Conservation (phyloP, 164 flowering plant genomes). For the Brasenia schreberi region DNA sequence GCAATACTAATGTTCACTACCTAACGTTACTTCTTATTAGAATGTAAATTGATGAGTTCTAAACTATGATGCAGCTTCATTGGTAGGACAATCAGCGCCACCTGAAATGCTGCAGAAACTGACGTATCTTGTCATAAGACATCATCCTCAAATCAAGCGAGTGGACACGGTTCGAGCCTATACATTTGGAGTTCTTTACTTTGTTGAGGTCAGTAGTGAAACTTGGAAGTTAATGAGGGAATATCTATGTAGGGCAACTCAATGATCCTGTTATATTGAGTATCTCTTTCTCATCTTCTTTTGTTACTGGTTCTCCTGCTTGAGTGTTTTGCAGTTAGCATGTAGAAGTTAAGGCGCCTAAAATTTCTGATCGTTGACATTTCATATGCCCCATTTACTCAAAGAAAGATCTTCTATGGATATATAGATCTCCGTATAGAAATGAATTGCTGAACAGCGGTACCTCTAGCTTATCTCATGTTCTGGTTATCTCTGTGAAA, state of each 20-base stretch:
- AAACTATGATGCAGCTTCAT: constrained; percentile 29
- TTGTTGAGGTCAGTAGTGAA: constrained; percentile 47
- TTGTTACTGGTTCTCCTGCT: no score
- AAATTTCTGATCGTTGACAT: no score
- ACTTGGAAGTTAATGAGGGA: no score
- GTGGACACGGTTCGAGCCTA: constrained; percentile 73
- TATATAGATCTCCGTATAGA: no score
- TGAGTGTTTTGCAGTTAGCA: no score
- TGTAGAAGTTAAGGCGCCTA: no score
- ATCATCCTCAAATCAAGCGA: constrained; percentile 45
- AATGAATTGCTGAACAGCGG: no score
- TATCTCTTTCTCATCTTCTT: background rate
- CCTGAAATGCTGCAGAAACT: constrained; percentile 64
- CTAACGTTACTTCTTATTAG: background rate
- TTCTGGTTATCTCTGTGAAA: no score
- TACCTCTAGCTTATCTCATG: no score
- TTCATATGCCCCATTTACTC: no score
- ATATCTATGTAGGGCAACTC: background rate
- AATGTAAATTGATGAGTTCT: background rate
- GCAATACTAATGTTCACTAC: no score
- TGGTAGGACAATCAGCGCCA: constrained; percentile 70
- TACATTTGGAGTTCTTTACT: constrained; percentile 66
- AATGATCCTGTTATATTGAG: background rate
- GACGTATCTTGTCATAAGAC: constrained; percentile 55
- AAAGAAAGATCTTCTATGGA: no score